These are phyloP conservation scores for Candida endomychidarum DNA, from an alignment of 805 yeast genomes.

Conservation along the genomic window DNA sequence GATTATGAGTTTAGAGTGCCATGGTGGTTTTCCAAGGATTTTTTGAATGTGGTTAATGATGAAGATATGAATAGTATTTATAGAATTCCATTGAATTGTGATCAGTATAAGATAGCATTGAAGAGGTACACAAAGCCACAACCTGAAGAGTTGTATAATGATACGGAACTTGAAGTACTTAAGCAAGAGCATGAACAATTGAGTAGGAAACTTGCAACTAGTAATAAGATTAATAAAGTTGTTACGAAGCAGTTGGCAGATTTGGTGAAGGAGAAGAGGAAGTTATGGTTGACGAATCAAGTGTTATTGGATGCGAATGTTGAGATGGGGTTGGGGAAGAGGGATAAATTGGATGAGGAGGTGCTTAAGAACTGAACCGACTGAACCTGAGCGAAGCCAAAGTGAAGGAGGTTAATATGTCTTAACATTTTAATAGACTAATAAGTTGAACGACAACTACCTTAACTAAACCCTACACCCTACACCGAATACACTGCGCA, in stretches of 20 bases:
- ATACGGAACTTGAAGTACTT: slow-evolving; percentile 9
- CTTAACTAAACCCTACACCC: no score
- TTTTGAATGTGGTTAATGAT: slow-evolving; percentile 25
- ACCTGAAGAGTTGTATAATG: background rate
- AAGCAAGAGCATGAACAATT: slow-evolving; percentile 27
- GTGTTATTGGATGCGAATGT: slow-evolving; percentile 44
- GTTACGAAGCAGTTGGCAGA: slow-evolving; percentile 29
- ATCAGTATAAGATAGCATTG: slow-evolving; percentile 35
- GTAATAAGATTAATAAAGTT: slow-evolving; percentile 36
- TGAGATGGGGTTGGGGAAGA: slow-evolving; percentile 29
- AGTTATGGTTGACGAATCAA: slow-evolving; percentile 44
- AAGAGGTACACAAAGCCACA: slow-evolving; percentile 27
- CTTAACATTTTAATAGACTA: no score
- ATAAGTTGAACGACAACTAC: no score
- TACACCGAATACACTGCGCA: no score
- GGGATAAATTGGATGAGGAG: slow-evolving; percentile 15
- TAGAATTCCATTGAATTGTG: slow-evolving; percentile 30
- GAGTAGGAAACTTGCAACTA: slow-evolving; percentile 35
- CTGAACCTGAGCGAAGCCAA: no score
- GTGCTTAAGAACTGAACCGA: slow-evolving; percentile 10
- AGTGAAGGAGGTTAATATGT: no score
- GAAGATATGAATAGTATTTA: slow-evolving; percentile 20
- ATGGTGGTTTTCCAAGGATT: slow-evolving; percentile 41
- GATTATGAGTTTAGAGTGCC: slow-evolving; percentile 38
- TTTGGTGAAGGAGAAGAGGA: slow-evolving; percentile 31